Base-by-base conservation (phyloP, 2,329 filamentous ascomycete genomes). In the Arachnopeziza araneosa region DNA sequence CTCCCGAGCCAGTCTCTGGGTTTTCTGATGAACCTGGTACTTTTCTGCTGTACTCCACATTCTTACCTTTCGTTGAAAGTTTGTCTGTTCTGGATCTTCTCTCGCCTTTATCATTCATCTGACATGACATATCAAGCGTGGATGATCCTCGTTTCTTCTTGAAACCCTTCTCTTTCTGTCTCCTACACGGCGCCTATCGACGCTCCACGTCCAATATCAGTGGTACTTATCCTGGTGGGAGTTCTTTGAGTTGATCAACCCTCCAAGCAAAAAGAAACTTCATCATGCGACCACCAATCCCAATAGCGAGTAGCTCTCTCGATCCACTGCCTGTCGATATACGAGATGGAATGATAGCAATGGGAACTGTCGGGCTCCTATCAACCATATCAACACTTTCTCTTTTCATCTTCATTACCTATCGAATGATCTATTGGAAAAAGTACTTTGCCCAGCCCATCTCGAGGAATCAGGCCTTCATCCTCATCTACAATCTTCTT, bases 301-400 rank as follows among this genome's bases (percentile, higher is more conserved):
- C 55, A 32, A 21, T 32, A 26, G 57, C 61, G 14, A 62, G 32
- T 17, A 58, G 54, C 68, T 98, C 98, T 74, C 80, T 98, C 10
- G 90, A 96, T 71, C 93, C 93, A 12, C 79, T 99, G n/a, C 95
- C 95, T 1, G 84, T 88, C 21, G 92, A 97, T 55, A 87, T 98
- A 58, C 90, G 93, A 21, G 80, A 89, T 67, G 95, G 98, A 71
- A 86, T 99, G 66, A 84, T 96, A 26, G 89, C 93, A 19, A 76
- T 82, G 58, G 74, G 78, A 24, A 65, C 70, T 26, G 68, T 82
- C 24, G 79, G 75, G 19, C 72, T 80, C 50, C 60, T 81, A 8
- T 82, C 79, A 12, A 76, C 80, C 61, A 50, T 77, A 21, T 73
- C 77, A 23, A 78, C 79, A 2, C 62, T 74, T 4, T 66, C 68